Evolutionary conservation across 768 basidiomycete genomes (phyloP), one percentile per base, ranked within the genome.

Genomic region (Termitomyces titanicus): DNA sequence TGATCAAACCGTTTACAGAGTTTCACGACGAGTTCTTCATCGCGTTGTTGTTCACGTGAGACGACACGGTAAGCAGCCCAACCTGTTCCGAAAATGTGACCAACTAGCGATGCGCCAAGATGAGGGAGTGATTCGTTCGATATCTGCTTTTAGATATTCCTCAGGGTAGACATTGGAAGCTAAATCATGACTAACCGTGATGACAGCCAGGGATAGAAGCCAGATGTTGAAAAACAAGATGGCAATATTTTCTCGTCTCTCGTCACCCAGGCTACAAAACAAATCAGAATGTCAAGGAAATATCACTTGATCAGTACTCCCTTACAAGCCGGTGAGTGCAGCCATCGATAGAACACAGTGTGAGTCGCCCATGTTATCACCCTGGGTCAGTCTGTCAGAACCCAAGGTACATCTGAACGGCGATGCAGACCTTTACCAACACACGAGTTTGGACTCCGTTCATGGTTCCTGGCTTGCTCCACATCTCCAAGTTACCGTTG

Each of bases 91-190:
- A 83, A 64, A 18, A 74, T 60, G 55, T 81, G 80, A 4, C 77
- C 79, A 20, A 69, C 70, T 10, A 83, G 55, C 2, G 74, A 72
- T 29, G 80, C 78, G 2, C 72, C 74, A 39, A 83, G 68, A 59
- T 81, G 79, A 6, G 82, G 81, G 35, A 79, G 70, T 0, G 79
- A 80, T 61, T 82, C 80, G 51, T 72, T 75, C 46, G 81, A 54
- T 40, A 83, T 68, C 81, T 83, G 31, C 25, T 42, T 33, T 15
- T 8, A 6, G 24, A 51, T 29, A 53, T 13, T 27, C 8, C 40
- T 47, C 13, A 27, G 50, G 57, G 45, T 54, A 7, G n/a, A 24
- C 17, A 31, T 22, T 9, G 31, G n/a, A 52, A 20, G 29, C 18
- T 35, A 27, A 15, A 25, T 29, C 15, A 33, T 44, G 24, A 63